A percentile compares a stretch with the other conserved stretches of the same genome.
phyloP scores from a whole-genome alignment of 2,329 filamentous ascomycete species.

The Ophiostoma novo-ulmi region DNA sequence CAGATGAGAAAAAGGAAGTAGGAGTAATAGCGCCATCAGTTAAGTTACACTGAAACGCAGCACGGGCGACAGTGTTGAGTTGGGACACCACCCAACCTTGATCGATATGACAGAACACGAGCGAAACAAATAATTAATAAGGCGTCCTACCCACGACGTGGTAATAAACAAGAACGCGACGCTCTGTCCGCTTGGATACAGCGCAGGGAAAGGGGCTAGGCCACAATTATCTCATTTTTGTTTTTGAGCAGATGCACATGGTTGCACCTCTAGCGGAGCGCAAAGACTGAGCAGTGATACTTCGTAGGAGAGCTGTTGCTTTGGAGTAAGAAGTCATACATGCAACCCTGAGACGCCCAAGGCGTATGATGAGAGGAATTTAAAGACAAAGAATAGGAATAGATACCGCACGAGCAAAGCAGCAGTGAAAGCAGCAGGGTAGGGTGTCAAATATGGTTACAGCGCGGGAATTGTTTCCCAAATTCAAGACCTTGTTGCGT shows the following conservation, averaged over 20 bases:
- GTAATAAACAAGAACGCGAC: too few species aligned
- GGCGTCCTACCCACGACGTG: too few species aligned
- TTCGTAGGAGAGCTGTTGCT: background rate
- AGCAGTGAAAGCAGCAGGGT: background rate
- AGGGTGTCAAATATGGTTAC: constrained; percentile 39
- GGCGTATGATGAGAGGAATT: background rate
- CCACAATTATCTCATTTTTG: background rate
- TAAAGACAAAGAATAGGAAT: background rate
- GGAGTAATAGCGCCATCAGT: constrained; percentile 31
- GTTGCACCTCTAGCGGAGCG: background rate
- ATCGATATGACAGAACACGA: background rate
- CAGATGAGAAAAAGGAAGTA: background rate
- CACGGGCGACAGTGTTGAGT: background rate
- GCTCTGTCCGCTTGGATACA: background rate
- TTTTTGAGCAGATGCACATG: background rate
- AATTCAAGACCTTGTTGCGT: background rate
- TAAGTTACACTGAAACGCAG: background rate
- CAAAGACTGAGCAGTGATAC: background rate
- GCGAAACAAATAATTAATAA: too few species aligned
- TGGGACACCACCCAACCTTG: background rate
- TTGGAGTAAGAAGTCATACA: too few species aligned
- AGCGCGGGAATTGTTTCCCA: background rate
- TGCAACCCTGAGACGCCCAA: background rate
- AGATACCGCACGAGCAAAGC: too few species aligned
- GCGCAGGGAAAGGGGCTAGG: background rate